phyloP scores from a whole-genome alignment of 441 rosid genomes.

The Cnidoscolus chayamansa region DNA sequence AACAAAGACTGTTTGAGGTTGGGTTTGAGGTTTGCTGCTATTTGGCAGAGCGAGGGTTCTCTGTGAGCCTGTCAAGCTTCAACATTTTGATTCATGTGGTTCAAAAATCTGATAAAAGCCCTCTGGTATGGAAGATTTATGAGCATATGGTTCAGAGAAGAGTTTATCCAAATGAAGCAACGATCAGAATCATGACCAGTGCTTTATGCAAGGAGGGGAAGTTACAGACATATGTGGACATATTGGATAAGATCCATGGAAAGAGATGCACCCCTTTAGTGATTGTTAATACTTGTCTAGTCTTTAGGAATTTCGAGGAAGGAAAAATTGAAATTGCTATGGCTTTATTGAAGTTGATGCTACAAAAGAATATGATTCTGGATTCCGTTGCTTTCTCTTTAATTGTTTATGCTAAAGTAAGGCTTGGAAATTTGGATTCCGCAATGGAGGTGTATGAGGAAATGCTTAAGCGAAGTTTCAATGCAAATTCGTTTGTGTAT shows the following conservation, averaged over 20 bases:
- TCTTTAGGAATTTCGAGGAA: constrained; percentile 50
- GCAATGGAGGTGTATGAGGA: constrained; percentile 54
- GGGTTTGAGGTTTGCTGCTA: constrained; percentile 52
- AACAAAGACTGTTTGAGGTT: constrained; percentile 46
- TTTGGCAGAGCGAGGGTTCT: constrained; percentile 50
- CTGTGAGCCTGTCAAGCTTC: constrained; percentile 44
- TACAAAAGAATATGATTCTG: constrained; percentile 61
- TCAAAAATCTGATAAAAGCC: constrained; percentile 46
- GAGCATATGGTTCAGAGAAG: constrained; percentile 54
- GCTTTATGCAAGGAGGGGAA: constrained; percentile 77
- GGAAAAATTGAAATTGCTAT: constrained; percentile 45
- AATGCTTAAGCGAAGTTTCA: constrained; percentile 70
- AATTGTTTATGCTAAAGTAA: constrained; percentile 42
- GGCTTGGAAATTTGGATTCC: constrained; percentile 40
- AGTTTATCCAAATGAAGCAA: constrained; percentile 49
- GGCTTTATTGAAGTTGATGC: constrained; percentile 58
- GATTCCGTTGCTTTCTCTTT: constrained; percentile 68
- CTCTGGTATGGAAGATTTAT: constrained; percentile 64
- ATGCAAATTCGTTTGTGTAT: constrained; percentile 50
- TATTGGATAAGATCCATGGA: constrained; percentile 57
- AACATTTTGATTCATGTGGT: constrained; percentile 54
- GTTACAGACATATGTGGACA: constrained; percentile 42
- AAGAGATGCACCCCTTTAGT: constrained; percentile 58
- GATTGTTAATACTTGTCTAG: constrained; percentile 57
- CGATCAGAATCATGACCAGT: constrained; percentile 43